These are phyloP conservation scores for Fusarium sp. DNA, from an alignment of 2,329 filamentous ascomycete species.

Conservation along the genomic window DNA sequence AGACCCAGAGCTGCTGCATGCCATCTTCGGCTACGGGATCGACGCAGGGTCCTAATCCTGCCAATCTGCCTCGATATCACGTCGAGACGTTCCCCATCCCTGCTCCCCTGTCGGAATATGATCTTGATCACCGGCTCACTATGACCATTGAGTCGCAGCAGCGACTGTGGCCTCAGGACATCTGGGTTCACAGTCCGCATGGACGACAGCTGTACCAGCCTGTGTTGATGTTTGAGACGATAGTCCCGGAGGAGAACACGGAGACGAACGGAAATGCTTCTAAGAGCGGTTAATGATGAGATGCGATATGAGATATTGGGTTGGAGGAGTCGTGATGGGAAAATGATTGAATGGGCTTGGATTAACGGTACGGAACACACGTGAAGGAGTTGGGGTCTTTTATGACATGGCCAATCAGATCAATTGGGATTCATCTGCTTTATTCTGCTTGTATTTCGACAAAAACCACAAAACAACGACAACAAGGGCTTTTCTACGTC, in stretches of 20 bases:
- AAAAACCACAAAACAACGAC: neutral
- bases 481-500: conserved; percentile 11
- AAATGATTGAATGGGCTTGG: neutral
- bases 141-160: conserved; percentile 5
- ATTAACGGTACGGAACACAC: neutral
- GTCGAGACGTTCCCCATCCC: conserved; percentile 1
- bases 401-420: neutral
- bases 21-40: neutral
- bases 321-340: neutral
- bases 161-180: conserved; percentile 19
- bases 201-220: conserved; percentile 27
- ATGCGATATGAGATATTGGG: no score
- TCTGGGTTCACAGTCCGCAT: conserved; percentile 23
- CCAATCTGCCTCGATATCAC: neutral
- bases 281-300: neutral
- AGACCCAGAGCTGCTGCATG: neutral
- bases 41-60: neutral
- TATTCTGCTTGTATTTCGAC: neutral
- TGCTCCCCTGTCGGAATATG: neutral
- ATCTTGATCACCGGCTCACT: conserved; percentile 1
- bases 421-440: neutral
- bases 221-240: neutral
- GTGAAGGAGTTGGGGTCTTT: neutral
- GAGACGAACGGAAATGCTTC: neutral
- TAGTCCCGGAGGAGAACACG: neutral